Evolutionary conservation across 192 early-diverging fungal genomes (phyloP).

Genomic region (Polychytrium aggregatum): DNA sequence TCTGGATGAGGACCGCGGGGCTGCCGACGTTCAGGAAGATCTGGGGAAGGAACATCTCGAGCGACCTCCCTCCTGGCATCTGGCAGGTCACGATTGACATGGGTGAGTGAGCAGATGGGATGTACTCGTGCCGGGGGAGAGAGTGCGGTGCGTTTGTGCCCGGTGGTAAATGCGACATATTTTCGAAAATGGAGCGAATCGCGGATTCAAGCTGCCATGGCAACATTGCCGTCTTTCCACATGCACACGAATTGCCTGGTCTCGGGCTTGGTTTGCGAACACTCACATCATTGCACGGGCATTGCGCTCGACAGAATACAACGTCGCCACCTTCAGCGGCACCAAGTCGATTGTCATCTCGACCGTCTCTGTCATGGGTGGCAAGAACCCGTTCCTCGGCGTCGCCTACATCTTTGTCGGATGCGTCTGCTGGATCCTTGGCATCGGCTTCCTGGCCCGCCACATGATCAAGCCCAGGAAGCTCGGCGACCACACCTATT

Average conservation of each 20-base stretch:
- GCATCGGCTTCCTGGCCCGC: conserved; percentile 74
- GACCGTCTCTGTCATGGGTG: conserved; percentile 87
- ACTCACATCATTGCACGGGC: not conserved
- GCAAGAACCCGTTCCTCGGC: conserved; percentile 94
- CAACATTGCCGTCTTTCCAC: too few species aligned
- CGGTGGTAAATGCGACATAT: too few species aligned
- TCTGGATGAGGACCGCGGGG: conserved; percentile 97
- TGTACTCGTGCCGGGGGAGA: too few species aligned
- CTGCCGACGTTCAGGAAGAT: conserved; percentile 95
- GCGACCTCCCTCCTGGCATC: conserved; percentile 48
- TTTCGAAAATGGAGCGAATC: too few species aligned
- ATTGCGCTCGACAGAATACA: conserved; percentile 49
- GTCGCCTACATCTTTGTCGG: conserved; percentile 90
- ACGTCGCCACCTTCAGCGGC: conserved; percentile 77
- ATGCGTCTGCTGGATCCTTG: conserved; percentile 77
- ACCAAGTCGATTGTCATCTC: conserved; percentile 93
- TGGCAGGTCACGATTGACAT: conserved; percentile 62
- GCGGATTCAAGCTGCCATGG: too few species aligned
- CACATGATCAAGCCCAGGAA: conserved; percentile 93
- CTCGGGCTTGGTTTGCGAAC: not conserved
- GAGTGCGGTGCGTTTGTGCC: too few species aligned
- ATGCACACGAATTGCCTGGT: not conserved
- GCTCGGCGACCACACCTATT: conserved; percentile 90
- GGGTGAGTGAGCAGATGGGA: too few species aligned
- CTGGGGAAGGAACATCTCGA: conserved; percentile 63